Percentiles rank a stretch among this genome's conserved stretches.
Evolutionary conservation across 164 flowering plant species (phyloP).

Genomic region (Malania oleifera): DNA sequence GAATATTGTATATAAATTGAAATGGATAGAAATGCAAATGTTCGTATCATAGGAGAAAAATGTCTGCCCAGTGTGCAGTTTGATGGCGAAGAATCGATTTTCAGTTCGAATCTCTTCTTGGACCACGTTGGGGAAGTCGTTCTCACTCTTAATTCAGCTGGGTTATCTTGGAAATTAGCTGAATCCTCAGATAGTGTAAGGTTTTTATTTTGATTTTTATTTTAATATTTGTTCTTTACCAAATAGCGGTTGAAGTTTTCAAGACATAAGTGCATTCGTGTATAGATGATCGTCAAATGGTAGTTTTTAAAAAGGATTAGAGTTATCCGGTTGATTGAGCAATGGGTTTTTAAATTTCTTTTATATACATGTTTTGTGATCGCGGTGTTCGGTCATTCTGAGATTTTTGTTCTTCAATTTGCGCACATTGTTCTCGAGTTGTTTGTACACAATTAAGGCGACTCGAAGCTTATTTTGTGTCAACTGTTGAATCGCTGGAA

Average conservation of each 20-base stretch:
- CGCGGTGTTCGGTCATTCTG: not conserved
- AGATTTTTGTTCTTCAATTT: no score
- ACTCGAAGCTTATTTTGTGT: no score
- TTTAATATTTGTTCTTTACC: not conserved
- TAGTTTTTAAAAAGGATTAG: not conserved
- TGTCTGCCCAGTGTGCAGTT: constrained; percentile 8
- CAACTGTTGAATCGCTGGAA: no score
- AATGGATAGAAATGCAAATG: constrained; percentile 20
- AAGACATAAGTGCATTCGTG: no score
- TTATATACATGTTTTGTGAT: not conserved
- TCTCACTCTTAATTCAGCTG: constrained; percentile 47
- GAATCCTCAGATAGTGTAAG: constrained; percentile 36
- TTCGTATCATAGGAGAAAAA: constrained; percentile 5
- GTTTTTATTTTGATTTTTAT: not conserved
- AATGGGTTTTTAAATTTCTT: not conserved
- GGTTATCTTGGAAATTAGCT: constrained; percentile 61
- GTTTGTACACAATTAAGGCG: no score
- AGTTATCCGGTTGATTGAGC: not conserved
- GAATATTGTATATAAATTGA: no score
- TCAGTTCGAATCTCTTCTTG: constrained; percentile 45
- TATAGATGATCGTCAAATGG: no score
- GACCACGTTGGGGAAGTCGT: constrained; percentile 68
- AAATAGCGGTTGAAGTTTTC: no score
- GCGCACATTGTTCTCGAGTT: no score
- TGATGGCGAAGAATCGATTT: constrained; percentile 17